These are phyloP conservation scores for Tilletiopsis washingtonensis DNA, from an alignment of 1,284 basidiomycete species.

Conservation along the genomic window DNA sequence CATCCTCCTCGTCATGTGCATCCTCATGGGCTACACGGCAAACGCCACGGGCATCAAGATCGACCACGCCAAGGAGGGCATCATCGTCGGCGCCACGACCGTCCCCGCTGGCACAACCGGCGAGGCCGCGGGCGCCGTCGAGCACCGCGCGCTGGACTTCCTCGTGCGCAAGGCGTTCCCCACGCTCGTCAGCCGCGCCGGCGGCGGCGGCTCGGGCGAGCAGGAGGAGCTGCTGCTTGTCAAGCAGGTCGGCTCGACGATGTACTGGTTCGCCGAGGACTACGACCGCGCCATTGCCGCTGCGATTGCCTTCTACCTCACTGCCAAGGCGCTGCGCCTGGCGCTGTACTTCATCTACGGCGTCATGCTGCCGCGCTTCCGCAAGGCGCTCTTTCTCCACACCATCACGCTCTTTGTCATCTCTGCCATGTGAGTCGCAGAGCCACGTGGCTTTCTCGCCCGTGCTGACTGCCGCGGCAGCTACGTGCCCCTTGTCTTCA, in stretches of 20 bases:
- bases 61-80: slow-evolving; percentile 6
- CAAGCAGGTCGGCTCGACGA: slow-evolving; percentile 7
- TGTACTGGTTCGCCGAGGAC: slow-evolving; percentile 30
- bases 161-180: neutral
- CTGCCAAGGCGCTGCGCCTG: slow-evolving; percentile 29
- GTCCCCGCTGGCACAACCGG: neutral
- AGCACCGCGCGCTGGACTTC: neutral
- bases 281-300: slow-evolving; percentile 23
- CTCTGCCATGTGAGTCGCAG: too few species aligned
- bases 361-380: slow-evolving; percentile 34
- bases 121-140: neutral
- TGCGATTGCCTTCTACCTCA: slow-evolving; percentile 37
- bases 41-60: slow-evolving; percentile 34
- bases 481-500: slow-evolving; percentile 32
- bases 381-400: slow-evolving; percentile 33
- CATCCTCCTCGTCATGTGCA: slow-evolving; percentile 41
- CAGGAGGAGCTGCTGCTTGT: slow-evolving; percentile 7
- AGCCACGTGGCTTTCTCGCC: too few species aligned
- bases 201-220: neutral
- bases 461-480: too few species aligned
- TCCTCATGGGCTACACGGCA: slow-evolving; percentile 41
- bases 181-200: neutral
- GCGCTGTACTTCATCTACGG: slow-evolving; percentile 35
- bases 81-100: neutral
- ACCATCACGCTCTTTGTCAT: slow-evolving; percentile 21